Conservation (phyloP, 1,139 yeast genomes). For the Yamadazyma dendronema region DNA sequence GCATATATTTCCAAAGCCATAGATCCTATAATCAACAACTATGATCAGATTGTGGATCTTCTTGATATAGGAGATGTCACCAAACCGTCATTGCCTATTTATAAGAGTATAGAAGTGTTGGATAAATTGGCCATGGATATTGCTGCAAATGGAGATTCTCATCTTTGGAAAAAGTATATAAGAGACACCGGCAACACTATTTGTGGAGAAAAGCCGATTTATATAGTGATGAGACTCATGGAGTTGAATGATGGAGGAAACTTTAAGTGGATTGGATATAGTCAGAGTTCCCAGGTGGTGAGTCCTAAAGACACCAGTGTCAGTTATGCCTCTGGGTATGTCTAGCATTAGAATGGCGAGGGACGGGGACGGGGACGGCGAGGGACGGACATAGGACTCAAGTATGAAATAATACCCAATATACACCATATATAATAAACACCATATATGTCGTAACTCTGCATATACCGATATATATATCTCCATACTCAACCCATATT, state of each 20-base stretch:
- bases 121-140: conserved; percentile 71
- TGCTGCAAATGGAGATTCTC: conserved; percentile 52
- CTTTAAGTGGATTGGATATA: conserved; percentile 77
- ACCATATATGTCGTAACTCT: too few species aligned
- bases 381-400: neutral
- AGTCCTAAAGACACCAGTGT: conserved; percentile 69
- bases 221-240: conserved; percentile 55
- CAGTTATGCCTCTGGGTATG: conserved; percentile 86
- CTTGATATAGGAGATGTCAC: neutral
- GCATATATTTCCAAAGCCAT: conserved; percentile 41
- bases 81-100: conserved; percentile 42
- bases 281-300: conserved; percentile 66
- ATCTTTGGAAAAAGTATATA: conserved; percentile 68
- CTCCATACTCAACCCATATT: too few species aligned
- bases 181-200: conserved; percentile 77
- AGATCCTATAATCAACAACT: conserved; percentile 14
- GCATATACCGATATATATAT: too few species aligned
- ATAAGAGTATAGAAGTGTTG: conserved; percentile 67
- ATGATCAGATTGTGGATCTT: neutral
- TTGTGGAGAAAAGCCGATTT: conserved; percentile 88
- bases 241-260: conserved; percentile 22
- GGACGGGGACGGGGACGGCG: too few species aligned
- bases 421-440: too few species aligned
- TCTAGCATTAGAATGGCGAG: too few species aligned
- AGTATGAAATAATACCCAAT: too few species aligned